Percentiles rank a stretch among this genome's conserved stretches.
These are phyloP conservation scores for Schwanniomyces etchellsii DNA, from an alignment of 1,139 yeast genomes.

Conservation along the genomic window DNA sequence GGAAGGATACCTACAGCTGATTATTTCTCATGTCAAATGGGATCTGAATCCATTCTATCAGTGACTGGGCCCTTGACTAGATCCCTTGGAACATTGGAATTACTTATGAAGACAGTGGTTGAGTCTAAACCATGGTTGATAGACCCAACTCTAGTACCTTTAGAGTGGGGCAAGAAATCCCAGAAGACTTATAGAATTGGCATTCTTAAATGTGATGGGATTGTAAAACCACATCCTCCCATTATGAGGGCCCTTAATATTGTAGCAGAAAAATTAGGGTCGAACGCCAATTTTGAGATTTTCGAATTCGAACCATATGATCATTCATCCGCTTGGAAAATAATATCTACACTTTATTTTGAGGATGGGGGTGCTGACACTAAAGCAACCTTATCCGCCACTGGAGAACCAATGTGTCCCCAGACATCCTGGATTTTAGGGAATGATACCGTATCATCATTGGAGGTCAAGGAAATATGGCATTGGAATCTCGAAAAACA, in stretches of 20 bases:
- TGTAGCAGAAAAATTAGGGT: constrained; percentile 10
- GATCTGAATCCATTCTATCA: constrained; percentile 34
- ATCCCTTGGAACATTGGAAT: constrained; percentile 19
- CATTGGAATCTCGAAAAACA: constrained; percentile 10
- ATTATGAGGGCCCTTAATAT: constrained; percentile 16
- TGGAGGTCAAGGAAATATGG: constrained; percentile 10
- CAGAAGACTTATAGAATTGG: constrained; percentile 11
- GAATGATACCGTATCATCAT: constrained; percentile 10
- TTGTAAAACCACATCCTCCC: constrained; percentile 18
- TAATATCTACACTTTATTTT: constrained; percentile 14
- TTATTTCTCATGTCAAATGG: constrained; percentile 10
- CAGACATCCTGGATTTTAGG: constrained; percentile 13
- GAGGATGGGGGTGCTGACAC: constrained; percentile 19
- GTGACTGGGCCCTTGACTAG: constrained; percentile 44
- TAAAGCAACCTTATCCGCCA: constrained; percentile 2
- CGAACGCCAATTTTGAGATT: constrained; percentile 1
- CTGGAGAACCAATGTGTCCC: constrained; percentile 17
- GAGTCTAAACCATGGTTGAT: constrained; percentile 19
- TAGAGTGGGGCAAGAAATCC: constrained; percentile 13
- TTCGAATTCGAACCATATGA: constrained; percentile 10
- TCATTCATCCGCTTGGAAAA: constrained; percentile 11
- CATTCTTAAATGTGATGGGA: constrained; percentile 11
- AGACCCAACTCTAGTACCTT: constrained; percentile 14
- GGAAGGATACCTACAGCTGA: constrained; percentile 10
- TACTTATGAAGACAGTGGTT: constrained; percentile 20